phyloP scores from a whole-genome alignment of 1,139 yeast species.

The Kodamaea ohmeri region DNA sequence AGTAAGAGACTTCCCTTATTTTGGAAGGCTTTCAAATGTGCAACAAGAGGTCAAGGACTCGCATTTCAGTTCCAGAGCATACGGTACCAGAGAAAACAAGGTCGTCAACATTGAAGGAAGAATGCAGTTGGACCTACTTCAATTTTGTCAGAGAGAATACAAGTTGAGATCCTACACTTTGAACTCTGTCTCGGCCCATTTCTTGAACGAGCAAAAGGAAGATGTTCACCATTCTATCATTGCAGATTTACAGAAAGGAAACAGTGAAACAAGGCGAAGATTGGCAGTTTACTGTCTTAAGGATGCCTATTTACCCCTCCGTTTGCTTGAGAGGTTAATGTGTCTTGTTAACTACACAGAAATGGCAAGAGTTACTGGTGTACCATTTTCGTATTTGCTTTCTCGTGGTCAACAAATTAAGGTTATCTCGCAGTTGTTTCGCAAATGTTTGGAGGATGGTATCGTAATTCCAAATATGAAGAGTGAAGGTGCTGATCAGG shows the following conservation, averaged over 20 bases:
- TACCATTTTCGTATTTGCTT: conserved; percentile 86
- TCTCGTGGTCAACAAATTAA: conserved; percentile 97
- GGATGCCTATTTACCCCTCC: conserved; percentile 88
- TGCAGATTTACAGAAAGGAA: conserved; percentile 91
- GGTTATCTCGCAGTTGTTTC: conserved; percentile 89
- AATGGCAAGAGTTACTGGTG: conserved; percentile 99
- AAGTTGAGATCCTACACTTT: conserved; percentile 91
- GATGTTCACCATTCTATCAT: conserved; percentile 97
- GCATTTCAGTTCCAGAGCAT: conserved; percentile 89
- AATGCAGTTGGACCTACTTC: conserved; percentile 89
- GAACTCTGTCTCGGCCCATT: conserved; percentile 93
- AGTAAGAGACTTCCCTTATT: conserved; percentile 72
- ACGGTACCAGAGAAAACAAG: conserved; percentile 93
- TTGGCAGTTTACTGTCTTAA: conserved; percentile 96
- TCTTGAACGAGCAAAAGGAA: conserved; percentile 93
- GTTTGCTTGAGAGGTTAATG: conserved; percentile 90
- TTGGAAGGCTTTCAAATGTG: conserved; percentile 68
- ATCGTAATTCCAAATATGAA: conserved; percentile 89
- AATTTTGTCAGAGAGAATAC: conserved; percentile 91
- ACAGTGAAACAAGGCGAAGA: conserved; percentile 86
- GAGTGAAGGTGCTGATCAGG: conserved; percentile 80
- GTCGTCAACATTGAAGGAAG: conserved; percentile 93
- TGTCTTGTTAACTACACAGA: conserved; percentile 95
- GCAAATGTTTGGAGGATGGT: conserved; percentile 84
- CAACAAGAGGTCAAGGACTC: conserved; percentile 80